Base-by-base conservation (phyloP, 768 basidiomycete genomes). In the Mycena maculata region DNA sequence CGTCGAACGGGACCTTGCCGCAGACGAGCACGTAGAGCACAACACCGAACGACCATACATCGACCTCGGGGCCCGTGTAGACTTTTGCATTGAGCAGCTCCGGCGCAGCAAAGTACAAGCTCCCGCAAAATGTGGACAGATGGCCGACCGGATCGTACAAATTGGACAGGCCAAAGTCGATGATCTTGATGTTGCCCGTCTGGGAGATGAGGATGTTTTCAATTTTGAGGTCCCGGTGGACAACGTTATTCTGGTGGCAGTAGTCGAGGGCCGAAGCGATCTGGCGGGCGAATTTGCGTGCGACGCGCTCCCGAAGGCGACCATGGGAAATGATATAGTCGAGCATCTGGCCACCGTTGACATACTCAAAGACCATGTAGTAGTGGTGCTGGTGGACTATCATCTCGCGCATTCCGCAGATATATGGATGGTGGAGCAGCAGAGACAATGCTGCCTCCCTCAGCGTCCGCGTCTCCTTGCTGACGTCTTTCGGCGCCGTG, bases 281-380 rank as follows among this genome's bases (percentile, higher is more conserved):
- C 80, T 99, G 98, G 31, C 98, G 83, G 6, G 98, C 96, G 80
- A 99, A 99, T 83, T 98, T 99, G 72, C 98, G 85, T 23, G 98
- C 98, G 42, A 96, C 95, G 61, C 97, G 88, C 80, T 99, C 98
- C 49, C 98, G 87, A 64, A 99, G 86, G 36, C 98, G 87, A 20
- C 98, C 98, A 74, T 99, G 98, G 73, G 93, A 93, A 82, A 99
- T 99, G 82, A 99, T 99, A 78, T 97, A 99, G 86, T 99, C 98
- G 71, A 99, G 89, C 95, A 99, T 96, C 85, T 99, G 98, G 0
- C 98, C 98, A 33, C 98, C 98, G 72, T 96, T 97, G 80, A 99
- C 94, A 78, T 98, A 98, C 79, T 99, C 98, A 77, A 93, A 95
- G 12, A 98, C 94, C 95, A 99, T 98, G 84, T 99, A 99, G 82